Conservation (phyloP, 2,329 filamentous ascomycete species). For the Hypoxylon sp. region DNA sequence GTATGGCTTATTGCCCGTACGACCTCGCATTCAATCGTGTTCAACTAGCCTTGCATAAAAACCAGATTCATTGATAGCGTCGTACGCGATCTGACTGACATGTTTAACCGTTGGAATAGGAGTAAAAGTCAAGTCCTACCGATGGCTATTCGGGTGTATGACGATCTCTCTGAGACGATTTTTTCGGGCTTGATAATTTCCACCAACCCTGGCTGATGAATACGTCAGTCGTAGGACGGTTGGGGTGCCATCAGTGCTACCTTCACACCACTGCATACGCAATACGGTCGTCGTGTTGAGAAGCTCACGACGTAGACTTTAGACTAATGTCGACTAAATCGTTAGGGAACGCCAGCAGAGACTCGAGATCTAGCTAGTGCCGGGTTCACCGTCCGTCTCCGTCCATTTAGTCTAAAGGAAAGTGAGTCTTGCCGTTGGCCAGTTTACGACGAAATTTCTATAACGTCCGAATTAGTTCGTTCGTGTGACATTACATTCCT, state of each 20-base stretch:
- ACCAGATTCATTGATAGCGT: conserved; percentile 12
- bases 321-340: conserved; percentile 2
- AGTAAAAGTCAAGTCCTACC: conserved; percentile 29
- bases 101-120: conserved; percentile 38
- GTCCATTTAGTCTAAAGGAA: conserved; percentile 15
- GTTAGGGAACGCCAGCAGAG: conserved; percentile 1
- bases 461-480: background rate
- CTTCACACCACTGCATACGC: conserved; percentile 32
- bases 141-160: conserved; percentile 44
- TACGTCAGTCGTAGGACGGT: conserved; percentile 36
- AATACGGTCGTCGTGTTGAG: conserved; percentile 19
- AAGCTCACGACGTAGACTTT: background rate
- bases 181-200: conserved; percentile 38
- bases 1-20: conserved; percentile 10
- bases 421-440: background rate
- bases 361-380: conserved; percentile 10
- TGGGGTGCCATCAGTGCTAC: conserved; percentile 43
- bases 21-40: conserved; percentile 12
- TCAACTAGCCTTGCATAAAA: conserved; percentile 15
- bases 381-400: conserved; percentile 13
- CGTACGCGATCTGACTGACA: conserved; percentile 19
- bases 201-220: conserved; percentile 35
- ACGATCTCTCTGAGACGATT: conserved; percentile 37
- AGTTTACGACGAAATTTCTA: conserved; percentile 6
- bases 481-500: background rate